Conservation (phyloP, 1,139 yeast species). For the Torulaspora globosa region DNA sequence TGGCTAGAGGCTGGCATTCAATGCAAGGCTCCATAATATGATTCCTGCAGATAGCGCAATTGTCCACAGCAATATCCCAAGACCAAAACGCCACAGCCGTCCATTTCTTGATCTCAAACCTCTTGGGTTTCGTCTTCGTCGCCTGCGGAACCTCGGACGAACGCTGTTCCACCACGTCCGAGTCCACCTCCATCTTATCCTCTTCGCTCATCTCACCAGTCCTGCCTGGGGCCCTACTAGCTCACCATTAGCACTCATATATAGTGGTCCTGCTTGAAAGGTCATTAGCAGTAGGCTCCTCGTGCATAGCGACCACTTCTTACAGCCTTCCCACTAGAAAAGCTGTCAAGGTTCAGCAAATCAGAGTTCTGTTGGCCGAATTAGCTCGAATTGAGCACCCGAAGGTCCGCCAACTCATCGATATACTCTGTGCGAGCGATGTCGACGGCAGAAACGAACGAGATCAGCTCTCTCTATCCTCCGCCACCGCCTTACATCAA, state of each 20-base stretch:
- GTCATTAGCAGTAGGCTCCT: background rate
- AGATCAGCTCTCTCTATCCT: slow-evolving; percentile 65
- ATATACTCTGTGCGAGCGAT: slow-evolving; percentile 7
- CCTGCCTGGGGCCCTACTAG: background rate
- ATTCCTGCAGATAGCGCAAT: slow-evolving; percentile 97
- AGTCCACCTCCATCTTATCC: slow-evolving; percentile 28
- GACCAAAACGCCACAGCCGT: slow-evolving; percentile 99
- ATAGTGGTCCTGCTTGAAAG: background rate
- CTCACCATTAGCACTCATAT: background rate
- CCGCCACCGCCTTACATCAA: slow-evolving; percentile 79
- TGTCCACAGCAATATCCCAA: slow-evolving; percentile 95
- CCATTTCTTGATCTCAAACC: slow-evolving; percentile 81
- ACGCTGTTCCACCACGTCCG: slow-evolving; percentile 14
- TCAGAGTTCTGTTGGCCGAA: background rate
- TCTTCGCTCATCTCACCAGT: slow-evolving; percentile 16
- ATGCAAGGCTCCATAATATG: slow-evolving; percentile 98
- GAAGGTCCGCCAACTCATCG: background rate
- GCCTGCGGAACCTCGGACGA: slow-evolving; percentile 17
- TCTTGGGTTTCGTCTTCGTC: slow-evolving; percentile 40
- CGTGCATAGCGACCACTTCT: background rate
- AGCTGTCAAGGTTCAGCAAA: background rate
- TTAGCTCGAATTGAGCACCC: background rate
- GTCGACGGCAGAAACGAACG: slow-evolving; percentile 31
- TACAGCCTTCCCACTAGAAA: background rate
- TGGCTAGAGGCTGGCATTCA: slow-evolving; percentile 87